Conservation (phyloP, 441 rosid species). For the Biscutella auriculata region DNA sequence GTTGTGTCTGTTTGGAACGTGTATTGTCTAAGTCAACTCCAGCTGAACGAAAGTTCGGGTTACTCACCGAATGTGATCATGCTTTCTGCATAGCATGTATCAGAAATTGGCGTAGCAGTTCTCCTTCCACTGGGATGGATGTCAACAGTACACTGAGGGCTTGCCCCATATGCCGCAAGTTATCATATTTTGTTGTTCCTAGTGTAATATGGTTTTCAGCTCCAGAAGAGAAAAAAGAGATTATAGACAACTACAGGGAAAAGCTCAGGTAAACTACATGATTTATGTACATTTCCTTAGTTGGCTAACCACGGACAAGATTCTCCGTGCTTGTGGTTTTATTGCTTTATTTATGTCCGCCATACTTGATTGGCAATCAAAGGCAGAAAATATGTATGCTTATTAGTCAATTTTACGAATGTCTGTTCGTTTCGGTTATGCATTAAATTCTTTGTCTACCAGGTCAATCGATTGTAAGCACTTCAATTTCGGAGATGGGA, state of each 20-base stretch:
- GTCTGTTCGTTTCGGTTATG: neutral
- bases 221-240: slow-evolving; percentile 76
- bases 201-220: slow-evolving; percentile 86
- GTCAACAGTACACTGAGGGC: slow-evolving; percentile 66
- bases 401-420: neutral
- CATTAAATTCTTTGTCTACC: slow-evolving; percentile 10
- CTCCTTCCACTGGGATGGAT: slow-evolving; percentile 85
- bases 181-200: slow-evolving; percentile 41
- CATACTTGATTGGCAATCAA: neutral
- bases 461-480: slow-evolving; percentile 92
- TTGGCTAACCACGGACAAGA: neutral
- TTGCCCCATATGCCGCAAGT: slow-evolving; percentile 91
- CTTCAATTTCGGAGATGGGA: slow-evolving; percentile 83
- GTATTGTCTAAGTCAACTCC: slow-evolving; percentile 75
- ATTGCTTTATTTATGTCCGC: neutral
- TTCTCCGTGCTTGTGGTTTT: neutral
- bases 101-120: slow-evolving; percentile 91
- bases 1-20: slow-evolving; percentile 48
- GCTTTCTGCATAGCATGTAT: slow-evolving; percentile 90
- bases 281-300: neutral
- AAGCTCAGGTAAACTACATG: slow-evolving; percentile 53
- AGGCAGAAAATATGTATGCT: neutral
- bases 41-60: slow-evolving; percentile 86
- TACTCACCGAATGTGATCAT: slow-evolving; percentile 93
- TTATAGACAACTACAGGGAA: slow-evolving; percentile 67